Base-by-base conservation (phyloP, 108 stramenopile genomes). In the Pseudonitzschia multistriata region DNA sequence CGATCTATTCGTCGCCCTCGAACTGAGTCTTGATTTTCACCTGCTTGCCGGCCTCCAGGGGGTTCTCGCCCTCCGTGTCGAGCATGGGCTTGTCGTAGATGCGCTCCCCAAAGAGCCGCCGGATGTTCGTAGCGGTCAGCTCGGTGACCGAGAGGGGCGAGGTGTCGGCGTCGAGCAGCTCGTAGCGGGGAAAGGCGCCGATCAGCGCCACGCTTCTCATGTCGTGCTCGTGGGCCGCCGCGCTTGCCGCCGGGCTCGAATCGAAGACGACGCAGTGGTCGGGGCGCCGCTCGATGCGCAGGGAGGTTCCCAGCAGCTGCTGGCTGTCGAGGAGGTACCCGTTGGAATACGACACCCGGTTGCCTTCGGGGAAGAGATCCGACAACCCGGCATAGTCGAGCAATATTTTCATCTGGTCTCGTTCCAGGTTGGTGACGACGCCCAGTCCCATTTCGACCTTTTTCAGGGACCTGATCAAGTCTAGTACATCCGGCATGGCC, bases 191-290 rank as follows among this genome's bases (percentile, higher is more conserved):
- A 64, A 83, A 88, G 10, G 80, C 64, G 52, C 89, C 77, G 15
- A 88, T 77, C 40, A 89, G 49, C 6, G 81, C 70, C 17, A 93
- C 82, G 65, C 79, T 80, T 57, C 85, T 83, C 91, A 90, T 90
- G n/a, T 79, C 76, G 15, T 83, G 74, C 28, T 89, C 88, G 55
- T 84, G 88, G 7, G 87, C 88, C 13, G 78, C 82, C 11, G 55
- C 74, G 19, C 81, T 72, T 10, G 84, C 79, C 21, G 59, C 33
- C 0, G 91, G 88, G 49, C 80, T 87, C 47, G 82, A 73, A 68
- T 90, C 91, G 59, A 93, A 89, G 6, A 87, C 79, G 33, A 90
- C 75, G 62, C 91, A 93, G 50, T 85, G 81, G 52, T 90, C 87
- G 8, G 91, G 88, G 27, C 87, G 83, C 66, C 82, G 71, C 59